Evolutionary conservation across 805 yeast species (phyloP).

Genomic region (Candida vaughaniae): DNA sequence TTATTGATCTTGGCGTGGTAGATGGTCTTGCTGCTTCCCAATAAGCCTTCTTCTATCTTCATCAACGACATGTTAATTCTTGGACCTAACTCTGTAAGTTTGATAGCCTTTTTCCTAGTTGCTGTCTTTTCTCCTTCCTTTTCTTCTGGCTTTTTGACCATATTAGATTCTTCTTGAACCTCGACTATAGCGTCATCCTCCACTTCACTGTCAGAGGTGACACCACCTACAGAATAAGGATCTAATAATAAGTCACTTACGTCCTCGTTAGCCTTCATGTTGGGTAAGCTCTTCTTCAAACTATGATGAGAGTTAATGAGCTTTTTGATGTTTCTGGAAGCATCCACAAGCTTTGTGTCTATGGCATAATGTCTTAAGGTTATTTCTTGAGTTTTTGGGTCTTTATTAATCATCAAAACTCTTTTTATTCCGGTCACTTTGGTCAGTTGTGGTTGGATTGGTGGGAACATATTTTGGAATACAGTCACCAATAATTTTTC

Average conservation of each 20-base stretch:
- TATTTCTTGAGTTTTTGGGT: constrained; percentile 65
- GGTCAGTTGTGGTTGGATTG: constrained; percentile 82
- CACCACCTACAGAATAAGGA: constrained; percentile 75
- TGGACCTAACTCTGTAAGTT: constrained; percentile 91
- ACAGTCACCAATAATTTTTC: constrained; percentile 85
- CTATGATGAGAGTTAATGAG: constrained; percentile 61
- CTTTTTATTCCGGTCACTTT: constrained; percentile 74
- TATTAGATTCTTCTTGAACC: constrained; percentile 31
- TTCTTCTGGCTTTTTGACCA: constrained; percentile 20
- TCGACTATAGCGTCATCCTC: constrained; percentile 88
- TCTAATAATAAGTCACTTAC: constrained; percentile 82
- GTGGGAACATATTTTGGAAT: constrained; percentile 95
- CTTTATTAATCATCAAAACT: constrained; percentile 79
- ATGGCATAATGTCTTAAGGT: constrained; percentile 90
- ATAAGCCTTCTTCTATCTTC: constrained; percentile 85
- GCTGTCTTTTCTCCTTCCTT: constrained; percentile 18
- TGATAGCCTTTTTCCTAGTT: constrained; percentile 76
- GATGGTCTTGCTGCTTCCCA: constrained; percentile 83
- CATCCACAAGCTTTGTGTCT: constrained; percentile 81
- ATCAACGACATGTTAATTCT: constrained; percentile 71
- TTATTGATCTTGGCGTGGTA: constrained; percentile 75
- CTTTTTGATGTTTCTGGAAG: constrained; percentile 68
- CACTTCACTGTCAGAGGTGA: constrained; percentile 89
- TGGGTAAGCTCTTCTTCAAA: constrained; percentile 66
- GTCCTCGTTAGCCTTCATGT: constrained; percentile 64